Base-by-base conservation (phyloP, 2,329 filamentous ascomycete genomes). In the Pyrenophora tritici-repentis region DNA sequence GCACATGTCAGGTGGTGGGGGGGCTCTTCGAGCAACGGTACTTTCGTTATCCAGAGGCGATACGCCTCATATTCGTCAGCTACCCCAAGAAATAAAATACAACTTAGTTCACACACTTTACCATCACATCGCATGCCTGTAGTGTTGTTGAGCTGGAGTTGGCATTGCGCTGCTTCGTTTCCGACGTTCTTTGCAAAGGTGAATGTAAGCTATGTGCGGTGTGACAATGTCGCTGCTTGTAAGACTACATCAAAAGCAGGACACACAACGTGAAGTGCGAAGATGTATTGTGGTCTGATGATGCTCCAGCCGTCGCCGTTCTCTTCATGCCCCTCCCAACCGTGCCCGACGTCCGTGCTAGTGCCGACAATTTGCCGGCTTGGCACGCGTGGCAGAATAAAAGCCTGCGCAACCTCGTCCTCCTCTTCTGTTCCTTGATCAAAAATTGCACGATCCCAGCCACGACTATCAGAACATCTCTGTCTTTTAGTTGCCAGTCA, bases 401-500 rank as follows among this genome's bases (percentile, higher is more conserved):
- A 68, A 65, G 42, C 58, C 57, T 56, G 39, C 33, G 22, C 42
- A 44, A 58, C 56, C 58, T 50, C 55, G 45, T 63, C 51, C 55
- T 58, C 56, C 53, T 73, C 78, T 76, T 73, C 76, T 73, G 75
- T 74, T 75, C 73, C 53, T 61, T 51, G 62, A 82, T 81, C 79
- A 85, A 86, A 86, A 85, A 83, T 68, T 68, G 43, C 58, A 81
- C 81, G 77, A 81, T 82, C 76, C 82, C 81, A 82, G 86, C 86
- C 86, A 88, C 86, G 85, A 87, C 84, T 82, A 77, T 80, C 60
- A 67, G 50, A 53, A 49, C 49, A 64, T 81, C 83, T 80, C 73
- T 74, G 73, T 80, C 84, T 83, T 78, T 65, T 79, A 82, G 84
- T 87, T 88, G 86, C 86, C 86, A 87, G 85, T 81, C 79, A 76